Conservation (phyloP, 306 rosid species). For the Arachis hypogaea region DNA sequence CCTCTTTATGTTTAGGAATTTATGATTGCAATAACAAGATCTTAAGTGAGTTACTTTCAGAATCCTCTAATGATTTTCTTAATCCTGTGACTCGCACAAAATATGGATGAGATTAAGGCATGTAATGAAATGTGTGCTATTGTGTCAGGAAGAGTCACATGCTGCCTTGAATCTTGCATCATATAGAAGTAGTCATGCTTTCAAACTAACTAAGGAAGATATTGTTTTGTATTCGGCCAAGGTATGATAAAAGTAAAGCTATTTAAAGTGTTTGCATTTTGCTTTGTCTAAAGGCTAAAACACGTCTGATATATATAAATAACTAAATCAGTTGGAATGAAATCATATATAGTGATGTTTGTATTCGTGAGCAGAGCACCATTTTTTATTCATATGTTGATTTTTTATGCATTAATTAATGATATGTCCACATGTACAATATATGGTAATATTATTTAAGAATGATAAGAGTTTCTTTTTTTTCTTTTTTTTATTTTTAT, state of each 20-base stretch:
- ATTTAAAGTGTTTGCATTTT: slow-evolving; percentile 31
- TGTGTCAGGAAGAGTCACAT: slow-evolving; percentile 99
- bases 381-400: too few relatives aligned
- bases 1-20: too few relatives aligned
- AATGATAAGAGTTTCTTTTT: too few relatives aligned
- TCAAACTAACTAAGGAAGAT: slow-evolving; percentile 88
- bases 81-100: slow-evolving; percentile 30
- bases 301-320: slow-evolving; percentile 15
- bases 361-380: too few relatives aligned
- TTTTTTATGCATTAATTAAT: too few relatives aligned
- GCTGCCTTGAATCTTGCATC: slow-evolving; percentile 99
- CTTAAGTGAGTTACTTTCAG: slow-evolving; percentile 82
- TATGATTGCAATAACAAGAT: slow-evolving; percentile 83
- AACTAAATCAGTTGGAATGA: slow-evolving; percentile 29
- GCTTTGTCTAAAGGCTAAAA: slow-evolving; percentile 13
- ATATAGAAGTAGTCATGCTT: slow-evolving; percentile 83
- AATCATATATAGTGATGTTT: background rate
- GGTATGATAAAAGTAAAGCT: slow-evolving; percentile 49
- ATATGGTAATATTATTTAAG: too few relatives aligned
- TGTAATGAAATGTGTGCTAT: slow-evolving; percentile 56
- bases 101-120: slow-evolving; percentile 28
- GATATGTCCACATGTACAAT: too few relatives aligned
- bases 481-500: too few relatives aligned
- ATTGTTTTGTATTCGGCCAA: slow-evolving; percentile 86
- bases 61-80: slow-evolving; percentile 35